Conservation (phyloP, 1,284 basidiomycete species). For the Taiwanofungus camphoratus region DNA sequence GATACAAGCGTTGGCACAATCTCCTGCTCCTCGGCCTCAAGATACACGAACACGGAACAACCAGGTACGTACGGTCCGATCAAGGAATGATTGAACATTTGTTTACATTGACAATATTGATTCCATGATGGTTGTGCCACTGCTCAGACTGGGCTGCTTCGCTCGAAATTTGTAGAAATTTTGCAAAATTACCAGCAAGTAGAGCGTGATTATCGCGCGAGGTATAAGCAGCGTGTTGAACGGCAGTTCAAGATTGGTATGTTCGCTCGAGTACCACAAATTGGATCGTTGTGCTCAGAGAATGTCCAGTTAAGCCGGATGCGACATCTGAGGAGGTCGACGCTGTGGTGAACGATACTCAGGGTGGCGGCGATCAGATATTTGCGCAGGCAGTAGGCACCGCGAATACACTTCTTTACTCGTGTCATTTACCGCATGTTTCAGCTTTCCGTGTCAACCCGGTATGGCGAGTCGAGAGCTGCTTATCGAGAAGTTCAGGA, state of each 20-base stretch:
- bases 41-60: constrained; percentile 65
- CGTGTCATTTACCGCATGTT: not conserved
- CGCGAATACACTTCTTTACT: constrained; percentile 20
- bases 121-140: not conserved
- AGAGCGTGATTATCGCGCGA: constrained; percentile 80
- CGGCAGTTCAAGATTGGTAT: constrained; percentile 84
- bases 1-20: constrained; percentile 50
- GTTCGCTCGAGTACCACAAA: constrained; percentile 12
- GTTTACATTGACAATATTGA: not conserved
- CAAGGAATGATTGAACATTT: not conserved
- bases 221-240: constrained; percentile 81
- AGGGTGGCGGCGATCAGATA: constrained; percentile 59
- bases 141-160: constrained; percentile 45
- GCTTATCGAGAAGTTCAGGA: constrained; percentile 91
- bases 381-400: constrained; percentile 87
- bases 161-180: constrained; percentile 60
- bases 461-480: constrained; percentile 79
- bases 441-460: constrained; percentile 65
- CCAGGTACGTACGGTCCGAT: constrained; percentile 42
- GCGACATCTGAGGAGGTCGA: constrained; percentile 81
- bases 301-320: constrained; percentile 73
- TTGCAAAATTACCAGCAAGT: constrained; percentile 78
- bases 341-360: constrained; percentile 68
- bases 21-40: constrained; percentile 32
- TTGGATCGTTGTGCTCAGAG: not conserved